These are phyloP conservation scores for Saccharomyces pastorianus DNA, from an alignment of 1,139 yeast genomes.

Conservation along the genomic window DNA sequence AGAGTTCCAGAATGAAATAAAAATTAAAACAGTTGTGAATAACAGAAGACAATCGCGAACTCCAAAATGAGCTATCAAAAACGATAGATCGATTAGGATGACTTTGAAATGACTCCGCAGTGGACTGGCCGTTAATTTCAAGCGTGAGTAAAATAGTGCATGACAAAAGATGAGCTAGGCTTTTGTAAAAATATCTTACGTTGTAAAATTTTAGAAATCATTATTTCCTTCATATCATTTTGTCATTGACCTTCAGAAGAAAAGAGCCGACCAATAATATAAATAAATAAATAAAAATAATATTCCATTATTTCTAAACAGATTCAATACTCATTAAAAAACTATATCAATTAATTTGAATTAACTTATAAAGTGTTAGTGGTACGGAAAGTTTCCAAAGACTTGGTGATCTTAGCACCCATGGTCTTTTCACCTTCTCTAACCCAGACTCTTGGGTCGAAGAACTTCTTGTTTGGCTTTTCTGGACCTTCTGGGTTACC, in stretches of 20 bases:
- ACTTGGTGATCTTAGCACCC: slow-evolving; percentile 75
- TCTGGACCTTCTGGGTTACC: slow-evolving; percentile 99
- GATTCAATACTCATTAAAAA: not conserved
- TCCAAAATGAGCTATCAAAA: not conserved
- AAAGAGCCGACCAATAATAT: not conserved
- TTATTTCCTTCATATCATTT: not conserved
- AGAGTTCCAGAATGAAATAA: slow-evolving; percentile 22
- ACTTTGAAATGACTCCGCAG: not conserved
- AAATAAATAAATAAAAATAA: not conserved
- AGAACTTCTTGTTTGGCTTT: slow-evolving; percentile 98
- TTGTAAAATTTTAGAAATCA: too few relatives aligned
- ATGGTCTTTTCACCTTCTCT: slow-evolving; percentile 99
- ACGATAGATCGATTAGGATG: not conserved
- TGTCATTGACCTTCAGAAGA: not conserved
- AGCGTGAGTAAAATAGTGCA: too few relatives aligned
- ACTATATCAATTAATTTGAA: not conserved
- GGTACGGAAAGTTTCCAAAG: slow-evolving; percentile 82
- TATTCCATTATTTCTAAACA: not conserved
- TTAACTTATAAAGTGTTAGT: slow-evolving; percentile 46
- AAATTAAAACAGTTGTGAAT: slow-evolving; percentile 17
- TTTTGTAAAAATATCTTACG: too few relatives aligned
- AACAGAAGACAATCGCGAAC: slow-evolving; percentile 10
- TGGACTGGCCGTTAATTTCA: not conserved
- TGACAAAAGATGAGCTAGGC: too few relatives aligned
- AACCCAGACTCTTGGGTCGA: slow-evolving; percentile 99